Evolutionary conservation across 1,284 basidiomycete genomes (phyloP), one percentile per base, ranked within the genome.

Genomic region (Microbotryum intermedium): DNA sequence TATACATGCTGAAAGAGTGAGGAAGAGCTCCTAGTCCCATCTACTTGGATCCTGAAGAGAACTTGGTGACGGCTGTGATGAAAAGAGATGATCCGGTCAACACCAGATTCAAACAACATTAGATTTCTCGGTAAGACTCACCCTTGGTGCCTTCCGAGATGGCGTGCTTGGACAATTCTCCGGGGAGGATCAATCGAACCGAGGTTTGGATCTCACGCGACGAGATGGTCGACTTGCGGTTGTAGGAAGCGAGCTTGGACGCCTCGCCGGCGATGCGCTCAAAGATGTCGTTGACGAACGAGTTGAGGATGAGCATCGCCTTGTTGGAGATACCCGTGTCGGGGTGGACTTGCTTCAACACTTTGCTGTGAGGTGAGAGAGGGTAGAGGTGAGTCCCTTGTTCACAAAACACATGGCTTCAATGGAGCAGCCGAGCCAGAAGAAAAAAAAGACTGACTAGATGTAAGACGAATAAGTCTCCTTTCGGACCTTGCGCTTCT

Each of bases 161-260:
- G 72, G 85, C 86, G 77, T 88, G 86, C 81, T 87, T 88, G 70
- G 84, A 83, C 58, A 86, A 78, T 76, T 87, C 84, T 74, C 84
- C 84, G 69, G 90, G 90, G 4, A 94, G 84, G 76, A 94, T 92
- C 48, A 94, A 82, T 64, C 90, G 86, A 53, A 92, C 89, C 57
- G 87, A 56, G 7, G 58, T 60, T 77, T 91, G 89, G 72, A 91
- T 93, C 77, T 93, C 90, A 60, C 90, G 87, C 50, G 89, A 91
- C 58, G 90, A 91, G 77, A 93, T 92, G 60, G 90, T 93, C 13
- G 89, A 91, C 78, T 90, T 90, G 81, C 91, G 90, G 65, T 89
- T 91, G 82, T 92, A 92, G 6, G 86, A 82, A 44, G 89, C 89
- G 67, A 93, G 86, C 79, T 90, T 68, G 57, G 65, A 66, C 23